A percentile compares a stretch with the other conserved stretches of the same genome.
Evolutionary conservation across 2,329 filamentous ascomycete genomes (phyloP).

Genomic region (Clarireedia sp.): DNA sequence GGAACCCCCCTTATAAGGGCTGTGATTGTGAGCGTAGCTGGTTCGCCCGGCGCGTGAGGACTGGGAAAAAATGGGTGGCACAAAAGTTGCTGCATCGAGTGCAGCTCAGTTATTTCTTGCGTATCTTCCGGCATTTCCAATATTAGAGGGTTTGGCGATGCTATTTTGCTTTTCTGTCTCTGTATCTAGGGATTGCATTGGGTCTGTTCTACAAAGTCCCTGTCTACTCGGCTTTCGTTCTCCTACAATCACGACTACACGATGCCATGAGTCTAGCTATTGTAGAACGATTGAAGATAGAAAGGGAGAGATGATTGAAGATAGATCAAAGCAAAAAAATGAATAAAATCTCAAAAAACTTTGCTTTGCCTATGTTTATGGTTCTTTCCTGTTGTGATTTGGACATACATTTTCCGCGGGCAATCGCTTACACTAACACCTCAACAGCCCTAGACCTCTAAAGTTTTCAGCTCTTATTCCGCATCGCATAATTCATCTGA

Average conservation of each 20-base stretch:
- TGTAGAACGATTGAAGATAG: slow-evolving; percentile 17
- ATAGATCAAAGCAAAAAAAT: slow-evolving; percentile 24
- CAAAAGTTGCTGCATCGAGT: slow-evolving; percentile 29
- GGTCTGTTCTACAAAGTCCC: slow-evolving; percentile 21
- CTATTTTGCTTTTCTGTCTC: slow-evolving; percentile 22
- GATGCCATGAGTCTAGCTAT: slow-evolving; percentile 16
- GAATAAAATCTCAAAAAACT: slow-evolving; percentile 15
- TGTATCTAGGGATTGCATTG: slow-evolving; percentile 28
- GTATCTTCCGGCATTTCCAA: slow-evolving; percentile 25
- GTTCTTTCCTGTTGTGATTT: neutral
- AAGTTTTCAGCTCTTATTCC: neutral
- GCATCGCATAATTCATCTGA: neutral
- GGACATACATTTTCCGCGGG: neutral
- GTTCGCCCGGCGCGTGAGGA: slow-evolving; percentile 30
- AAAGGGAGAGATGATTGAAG: slow-evolving; percentile 17
- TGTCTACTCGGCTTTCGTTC: slow-evolving; percentile 21
- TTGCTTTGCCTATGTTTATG: too few species aligned
- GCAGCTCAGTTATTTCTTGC: slow-evolving; percentile 24
- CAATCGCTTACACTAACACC: neutral
- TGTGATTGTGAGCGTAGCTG: slow-evolving; percentile 31
- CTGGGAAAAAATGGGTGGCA: slow-evolving; percentile 25
- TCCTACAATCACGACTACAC: slow-evolving; percentile 13
- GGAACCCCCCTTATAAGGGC: slow-evolving; percentile 22
- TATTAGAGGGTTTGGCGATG: slow-evolving; percentile 28
- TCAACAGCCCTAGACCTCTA: too few species aligned